These are phyloP conservation scores for Acer campestre DNA, from an alignment of 345 rosid species.

Conservation along the genomic window DNA sequence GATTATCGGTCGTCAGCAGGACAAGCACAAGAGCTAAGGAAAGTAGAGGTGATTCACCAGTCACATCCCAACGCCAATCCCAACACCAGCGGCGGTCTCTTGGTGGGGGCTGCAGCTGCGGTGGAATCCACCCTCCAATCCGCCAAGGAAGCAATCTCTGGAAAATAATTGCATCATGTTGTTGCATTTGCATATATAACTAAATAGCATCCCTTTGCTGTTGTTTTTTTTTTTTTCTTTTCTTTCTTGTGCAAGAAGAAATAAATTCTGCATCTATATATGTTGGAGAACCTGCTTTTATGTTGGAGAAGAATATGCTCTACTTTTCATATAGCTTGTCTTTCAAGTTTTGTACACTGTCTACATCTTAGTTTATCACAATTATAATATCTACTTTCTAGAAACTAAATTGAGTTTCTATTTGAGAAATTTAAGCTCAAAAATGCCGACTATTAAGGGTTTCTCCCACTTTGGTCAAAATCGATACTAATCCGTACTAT, in stretches of 20 bases:
- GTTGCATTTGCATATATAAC: not conserved
- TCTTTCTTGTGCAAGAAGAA: not conserved
- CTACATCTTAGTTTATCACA: not conserved
- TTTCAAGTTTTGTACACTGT: not conserved
- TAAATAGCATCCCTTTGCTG: not conserved
- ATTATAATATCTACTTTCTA: too few species aligned
- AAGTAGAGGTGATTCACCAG: conserved; percentile 53
- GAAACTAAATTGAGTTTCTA: not conserved
- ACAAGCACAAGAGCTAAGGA: conserved; percentile 46
- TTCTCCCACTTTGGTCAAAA: too few species aligned
- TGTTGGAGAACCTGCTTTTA: not conserved
- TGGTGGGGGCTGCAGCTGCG: conserved; percentile 64
- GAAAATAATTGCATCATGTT: not conserved
- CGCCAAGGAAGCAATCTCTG: conserved; percentile 54
- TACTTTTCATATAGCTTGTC: not conserved
- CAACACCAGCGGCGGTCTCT: conserved; percentile 59
- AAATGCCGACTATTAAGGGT: too few species aligned
- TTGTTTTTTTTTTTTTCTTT: not conserved
- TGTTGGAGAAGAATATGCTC: not conserved
- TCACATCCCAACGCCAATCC: conserved; percentile 22
- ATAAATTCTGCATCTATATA: not conserved
- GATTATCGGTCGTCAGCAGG: conserved; percentile 56
- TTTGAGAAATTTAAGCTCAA: not conserved
- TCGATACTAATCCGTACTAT: too few species aligned
- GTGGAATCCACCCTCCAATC: conserved; percentile 53